These are phyloP conservation scores for Xylaria scruposa DNA, from an alignment of 495 filamentous ascomycete genomes.

Conservation along the genomic window DNA sequence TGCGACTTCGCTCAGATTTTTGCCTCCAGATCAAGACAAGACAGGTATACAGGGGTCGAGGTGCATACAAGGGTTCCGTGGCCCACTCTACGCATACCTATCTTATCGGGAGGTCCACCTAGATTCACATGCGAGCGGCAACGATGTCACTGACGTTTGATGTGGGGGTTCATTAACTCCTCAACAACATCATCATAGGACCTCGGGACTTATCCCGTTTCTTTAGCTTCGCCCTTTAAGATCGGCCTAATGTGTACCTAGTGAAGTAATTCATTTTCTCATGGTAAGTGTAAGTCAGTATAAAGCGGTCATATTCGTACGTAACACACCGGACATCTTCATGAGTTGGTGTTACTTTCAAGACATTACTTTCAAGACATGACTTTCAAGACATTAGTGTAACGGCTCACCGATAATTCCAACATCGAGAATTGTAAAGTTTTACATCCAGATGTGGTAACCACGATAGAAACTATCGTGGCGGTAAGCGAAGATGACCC, in stretches of 20 bases:
- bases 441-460: not conserved
- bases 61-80: not conserved
- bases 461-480: not conserved
- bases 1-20: not conserved
- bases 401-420: not conserved
- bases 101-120: not conserved
- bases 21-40: not conserved
- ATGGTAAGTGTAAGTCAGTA: not conserved
- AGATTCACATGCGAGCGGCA: not conserved
- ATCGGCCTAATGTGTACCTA: not conserved
- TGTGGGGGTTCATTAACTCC: not conserved
- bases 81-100: not conserved
- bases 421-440: not conserved
- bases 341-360: not conserved
- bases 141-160: not conserved
- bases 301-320: too few relatives aligned
- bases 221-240: not conserved
- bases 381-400: not conserved
- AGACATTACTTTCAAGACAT: too few relatives aligned
- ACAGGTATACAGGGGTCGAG: not conserved
- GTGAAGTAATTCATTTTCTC: not conserved
- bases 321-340: not conserved
- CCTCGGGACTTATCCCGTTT: not conserved
- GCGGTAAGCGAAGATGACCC: slow-evolving; percentile 22
- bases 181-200: not conserved